Percentiles rank a stretch among this genome's conserved stretches.
Conservation (phyloP, 257 asterid genomes). For the Nemophila menziesii region DNA sequence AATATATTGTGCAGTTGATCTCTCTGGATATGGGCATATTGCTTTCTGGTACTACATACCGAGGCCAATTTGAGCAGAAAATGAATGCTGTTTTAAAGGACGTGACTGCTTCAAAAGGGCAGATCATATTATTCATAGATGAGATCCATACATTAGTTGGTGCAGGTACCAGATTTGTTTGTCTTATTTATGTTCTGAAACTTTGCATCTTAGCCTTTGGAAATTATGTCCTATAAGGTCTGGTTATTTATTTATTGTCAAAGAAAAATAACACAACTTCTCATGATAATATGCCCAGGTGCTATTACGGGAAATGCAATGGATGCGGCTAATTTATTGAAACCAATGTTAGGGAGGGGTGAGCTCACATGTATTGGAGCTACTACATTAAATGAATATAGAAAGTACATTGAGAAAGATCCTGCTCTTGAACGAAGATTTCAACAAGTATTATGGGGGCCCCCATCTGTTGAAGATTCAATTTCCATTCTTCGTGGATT, state of each 20-base stretch:
- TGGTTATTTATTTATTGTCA: not conserved
- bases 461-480: conserved; percentile 84
- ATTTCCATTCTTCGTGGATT: conserved; percentile 90
- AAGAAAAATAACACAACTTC: not conserved
- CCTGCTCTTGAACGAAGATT: conserved; percentile 91
- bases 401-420: conserved; percentile 88
- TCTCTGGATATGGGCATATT: conserved; percentile 98
- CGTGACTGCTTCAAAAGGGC: conserved; percentile 92
- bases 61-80: conserved; percentile 96
- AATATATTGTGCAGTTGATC: conserved; percentile 47
- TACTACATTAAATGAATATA: conserved; percentile 85
- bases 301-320: conserved; percentile 94
- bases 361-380: conserved; percentile 97
- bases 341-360: conserved; percentile 99
- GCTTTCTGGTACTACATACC: conserved; percentile 92
- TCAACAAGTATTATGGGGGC: conserved; percentile 93
- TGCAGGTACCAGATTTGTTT: conserved; percentile 90
- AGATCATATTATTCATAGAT: conserved; percentile 78
- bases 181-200: conserved; percentile 1
- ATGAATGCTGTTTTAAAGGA: conserved; percentile 91
- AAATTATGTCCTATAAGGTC: not conserved
- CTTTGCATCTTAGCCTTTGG: not conserved
- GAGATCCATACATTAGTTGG: conserved; percentile 98
- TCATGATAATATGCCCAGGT: conserved; percentile 32
- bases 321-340: conserved; percentile 96